Evolutionary conservation across 441 rosid genomes (phyloP).

Genomic region (Erodium chrysanthum): DNA sequence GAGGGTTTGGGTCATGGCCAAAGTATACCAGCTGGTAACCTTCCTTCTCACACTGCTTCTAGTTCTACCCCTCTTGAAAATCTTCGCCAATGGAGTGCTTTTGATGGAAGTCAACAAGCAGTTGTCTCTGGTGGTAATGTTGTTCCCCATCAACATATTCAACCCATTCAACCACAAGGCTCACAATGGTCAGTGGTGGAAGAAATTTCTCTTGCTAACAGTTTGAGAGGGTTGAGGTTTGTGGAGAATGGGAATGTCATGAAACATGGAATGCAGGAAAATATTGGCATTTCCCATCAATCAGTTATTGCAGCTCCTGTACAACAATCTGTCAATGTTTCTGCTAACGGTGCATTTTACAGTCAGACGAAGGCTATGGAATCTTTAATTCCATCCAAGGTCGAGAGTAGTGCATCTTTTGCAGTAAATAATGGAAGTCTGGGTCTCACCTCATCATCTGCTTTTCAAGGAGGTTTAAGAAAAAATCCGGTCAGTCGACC

Average conservation of each 20-base stretch:
- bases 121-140: constrained; percentile 35
- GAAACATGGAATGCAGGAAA: constrained; percentile 46
- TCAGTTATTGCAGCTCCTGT: constrained; percentile 26
- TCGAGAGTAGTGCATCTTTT: constrained; percentile 34
- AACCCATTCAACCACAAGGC: constrained; percentile 36
- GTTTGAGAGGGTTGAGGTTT: constrained; percentile 46
- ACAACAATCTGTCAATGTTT: constrained; percentile 34
- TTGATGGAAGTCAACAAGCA: constrained; percentile 29
- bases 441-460: constrained; percentile 31
- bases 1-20: constrained; percentile 39
- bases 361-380: constrained; percentile 27
- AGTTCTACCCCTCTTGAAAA: constrained; percentile 33
- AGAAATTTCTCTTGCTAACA: constrained; percentile 41
- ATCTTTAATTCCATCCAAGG: constrained; percentile 30
- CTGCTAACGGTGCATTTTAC: constrained; percentile 29
- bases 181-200: constrained; percentile 47
- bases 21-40: constrained; percentile 29
- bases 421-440: constrained; percentile 39
- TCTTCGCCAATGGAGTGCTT: constrained; percentile 30
- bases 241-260: constrained; percentile 46
- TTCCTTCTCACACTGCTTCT: constrained; percentile 32
- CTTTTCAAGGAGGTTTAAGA: constrained; percentile 29
- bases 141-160: constrained; percentile 31
- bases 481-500: constrained; percentile 73
- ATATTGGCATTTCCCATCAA: constrained; percentile 28